Conservation (phyloP, 75 land plant species). For the Cunninghamia lanceolata region DNA sequence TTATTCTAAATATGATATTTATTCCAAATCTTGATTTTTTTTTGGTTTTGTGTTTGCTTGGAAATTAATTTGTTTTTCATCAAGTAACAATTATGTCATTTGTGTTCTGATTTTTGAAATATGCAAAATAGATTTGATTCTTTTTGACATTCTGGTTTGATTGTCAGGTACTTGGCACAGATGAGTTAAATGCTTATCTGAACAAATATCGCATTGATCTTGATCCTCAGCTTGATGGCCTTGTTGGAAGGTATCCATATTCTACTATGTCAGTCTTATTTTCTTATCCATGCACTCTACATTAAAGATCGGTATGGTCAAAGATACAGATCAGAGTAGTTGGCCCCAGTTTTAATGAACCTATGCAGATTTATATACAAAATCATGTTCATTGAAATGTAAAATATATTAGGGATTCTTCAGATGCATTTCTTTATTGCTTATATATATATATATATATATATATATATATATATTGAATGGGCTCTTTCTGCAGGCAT, state of each 20-base stretch:
- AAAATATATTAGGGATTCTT: background rate
- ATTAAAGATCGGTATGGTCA: background rate
- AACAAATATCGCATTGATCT: slow-evolving; percentile 76
- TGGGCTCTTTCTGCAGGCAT: slow-evolving; percentile 56
- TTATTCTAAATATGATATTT: background rate
- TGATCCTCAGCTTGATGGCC: slow-evolving; percentile 74
- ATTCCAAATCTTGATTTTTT: background rate
- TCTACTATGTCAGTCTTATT: background rate
- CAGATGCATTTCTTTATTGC: background rate
- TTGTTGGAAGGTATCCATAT: slow-evolving; percentile 68
- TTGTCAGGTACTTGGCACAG: slow-evolving; percentile 66
- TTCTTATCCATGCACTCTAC: background rate
- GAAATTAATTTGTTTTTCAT: background rate
- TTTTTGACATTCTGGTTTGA: slow-evolving; percentile 10
- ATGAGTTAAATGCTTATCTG: slow-evolving; percentile 74
- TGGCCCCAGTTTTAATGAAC: background rate
- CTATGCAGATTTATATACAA: background rate
- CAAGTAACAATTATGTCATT: background rate
- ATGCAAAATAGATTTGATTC: slow-evolving; percentile 16
- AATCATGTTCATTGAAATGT: slow-evolving; percentile 1
- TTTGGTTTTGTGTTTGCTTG: background rate
- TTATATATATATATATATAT: too few species aligned
- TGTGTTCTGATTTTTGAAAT: slow-evolving; percentile 15
- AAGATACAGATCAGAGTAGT: background rate
- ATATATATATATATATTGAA: background rate